Evolutionary conservation across 1,284 basidiomycete genomes (phyloP).

Genomic region (Malassezia arunalokei): DNA sequence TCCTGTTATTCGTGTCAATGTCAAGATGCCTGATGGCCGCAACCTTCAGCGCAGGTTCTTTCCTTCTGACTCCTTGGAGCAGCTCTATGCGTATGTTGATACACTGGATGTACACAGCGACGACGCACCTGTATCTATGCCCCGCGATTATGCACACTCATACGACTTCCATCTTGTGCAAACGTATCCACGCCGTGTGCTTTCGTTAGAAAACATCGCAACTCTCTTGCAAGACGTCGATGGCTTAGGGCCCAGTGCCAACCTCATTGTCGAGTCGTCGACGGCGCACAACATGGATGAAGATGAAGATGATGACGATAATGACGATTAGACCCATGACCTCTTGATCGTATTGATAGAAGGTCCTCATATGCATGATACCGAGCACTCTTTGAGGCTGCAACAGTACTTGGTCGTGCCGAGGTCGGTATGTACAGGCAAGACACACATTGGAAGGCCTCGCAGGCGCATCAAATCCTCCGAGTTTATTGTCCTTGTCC

Average conservation of each 20-base stretch:
- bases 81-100: conserved; percentile 31
- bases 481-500: too few relatives aligned
- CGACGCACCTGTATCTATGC: neutral
- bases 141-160: conserved; percentile 18
- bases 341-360: too few relatives aligned
- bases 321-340: neutral
- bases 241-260: conserved; percentile 24
- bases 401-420: too few relatives aligned
- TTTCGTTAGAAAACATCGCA: neutral
- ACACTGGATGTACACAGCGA: conserved; percentile 6
- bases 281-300: conserved; percentile 13
- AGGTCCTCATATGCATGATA: too few relatives aligned
- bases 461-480: too few relatives aligned
- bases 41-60: conserved; percentile 23
- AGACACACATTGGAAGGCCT: too few relatives aligned
- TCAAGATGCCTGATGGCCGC: conserved; percentile 32
- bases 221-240: conserved; percentile 19
- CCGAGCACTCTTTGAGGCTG: too few relatives aligned
- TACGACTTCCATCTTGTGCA: conserved; percentile 33
- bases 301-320: conserved; percentile 4
- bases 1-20: conserved; percentile 18
- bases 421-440: too few relatives aligned
- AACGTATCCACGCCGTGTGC: conserved; percentile 25
- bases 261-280: conserved; percentile 29
- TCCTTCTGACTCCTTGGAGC: conserved; percentile 19